A percentile compares a stretch with the other conserved stretches of the same genome.
These are phyloP conservation scores for Favolaschia claudopus DNA, from an alignment of 768 basidiomycete genomes.

Conservation along the genomic window DNA sequence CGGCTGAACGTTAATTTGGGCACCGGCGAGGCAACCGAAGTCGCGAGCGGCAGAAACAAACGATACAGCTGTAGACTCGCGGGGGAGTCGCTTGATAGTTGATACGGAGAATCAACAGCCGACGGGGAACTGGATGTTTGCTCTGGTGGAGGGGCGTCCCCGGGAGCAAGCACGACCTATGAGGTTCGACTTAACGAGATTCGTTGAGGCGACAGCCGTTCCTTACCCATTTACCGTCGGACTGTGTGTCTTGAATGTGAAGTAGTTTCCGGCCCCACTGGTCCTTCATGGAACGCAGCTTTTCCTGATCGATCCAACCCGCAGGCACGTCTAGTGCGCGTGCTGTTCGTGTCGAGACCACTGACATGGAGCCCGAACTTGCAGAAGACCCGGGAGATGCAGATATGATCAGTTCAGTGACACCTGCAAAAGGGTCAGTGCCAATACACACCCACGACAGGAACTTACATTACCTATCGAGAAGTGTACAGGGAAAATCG, in stretches of 20 bases:
- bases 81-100: conserved; percentile 45
- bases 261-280: conserved; percentile 83
- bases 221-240: conserved; percentile 84
- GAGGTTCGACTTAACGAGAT: conserved; percentile 82
- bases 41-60: conserved; percentile 61
- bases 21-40: conserved; percentile 57
- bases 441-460: not conserved
- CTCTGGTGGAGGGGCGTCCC: conserved; percentile 38
- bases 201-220: conserved; percentile 55
- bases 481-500: conserved; percentile 81
- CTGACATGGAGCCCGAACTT: conserved; percentile 46
- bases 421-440: conserved; percentile 57
- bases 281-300: conserved; percentile 68
- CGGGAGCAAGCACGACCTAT: conserved; percentile 81
- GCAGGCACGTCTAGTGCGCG: conserved; percentile 75
- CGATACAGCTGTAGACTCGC: conserved; percentile 79
- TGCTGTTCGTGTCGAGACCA: conserved; percentile 66
- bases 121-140: conserved; percentile 31
- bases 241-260: conserved; percentile 75
- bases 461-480: conserved; percentile 22
- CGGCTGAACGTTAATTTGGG: conserved; percentile 79
- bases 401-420: conserved; percentile 78
- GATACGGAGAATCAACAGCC: conserved; percentile 29
- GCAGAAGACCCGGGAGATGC: conserved; percentile 31
- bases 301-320: conserved; percentile 75